These are phyloP conservation scores for Pseudomicrostroma phylloplanum DNA, from an alignment of 1,284 basidiomycete genomes.

Conservation along the genomic window DNA sequence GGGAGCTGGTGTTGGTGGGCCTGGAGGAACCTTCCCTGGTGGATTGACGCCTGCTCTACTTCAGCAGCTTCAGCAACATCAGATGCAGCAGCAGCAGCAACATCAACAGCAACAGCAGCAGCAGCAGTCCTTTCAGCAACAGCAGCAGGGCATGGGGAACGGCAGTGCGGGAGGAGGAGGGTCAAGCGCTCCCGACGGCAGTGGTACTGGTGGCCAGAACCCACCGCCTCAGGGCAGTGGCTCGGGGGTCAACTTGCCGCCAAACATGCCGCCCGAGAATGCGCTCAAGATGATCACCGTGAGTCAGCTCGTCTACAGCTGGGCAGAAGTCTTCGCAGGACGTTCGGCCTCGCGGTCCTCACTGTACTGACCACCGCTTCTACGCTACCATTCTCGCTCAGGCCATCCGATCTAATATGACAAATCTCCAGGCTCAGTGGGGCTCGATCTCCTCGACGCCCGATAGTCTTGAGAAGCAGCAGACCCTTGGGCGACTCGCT, in stretches of 20 bases:
- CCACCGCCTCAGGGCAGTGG: background rate
- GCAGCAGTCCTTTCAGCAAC: slow-evolving; percentile 14
- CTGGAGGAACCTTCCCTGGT: background rate
- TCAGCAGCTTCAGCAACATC: slow-evolving; percentile 5
- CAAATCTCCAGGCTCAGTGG: slow-evolving; percentile 42
- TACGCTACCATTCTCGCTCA: slow-evolving; percentile 4
- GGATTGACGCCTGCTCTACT: background rate
- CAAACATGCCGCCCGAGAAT: slow-evolving; percentile 13
- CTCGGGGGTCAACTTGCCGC: background rate
- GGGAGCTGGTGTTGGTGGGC: slow-evolving; percentile 4
- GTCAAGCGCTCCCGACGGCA: background rate
- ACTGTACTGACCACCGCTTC: background rate
- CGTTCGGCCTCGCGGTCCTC: background rate
- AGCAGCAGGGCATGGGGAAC: slow-evolving; percentile 3
- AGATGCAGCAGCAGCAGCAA: slow-evolving; percentile 11
- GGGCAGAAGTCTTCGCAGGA: background rate
- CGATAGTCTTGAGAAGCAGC: slow-evolving; percentile 35
- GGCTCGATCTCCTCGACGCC: slow-evolving; percentile 32
- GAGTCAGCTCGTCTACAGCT: slow-evolving; percentile 1
- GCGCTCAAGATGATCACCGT: slow-evolving; percentile 23
- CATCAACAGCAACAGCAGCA: slow-evolving; percentile 15
- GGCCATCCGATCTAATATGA: slow-evolving; percentile 26
- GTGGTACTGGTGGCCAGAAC: background rate
- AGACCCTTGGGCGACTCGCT: slow-evolving; percentile 33
- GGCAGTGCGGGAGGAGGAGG: slow-evolving; percentile 6